Evolutionary conservation across 192 early-diverging fungal species (phyloP).

Genomic region (Coemansia sp.): DNA sequence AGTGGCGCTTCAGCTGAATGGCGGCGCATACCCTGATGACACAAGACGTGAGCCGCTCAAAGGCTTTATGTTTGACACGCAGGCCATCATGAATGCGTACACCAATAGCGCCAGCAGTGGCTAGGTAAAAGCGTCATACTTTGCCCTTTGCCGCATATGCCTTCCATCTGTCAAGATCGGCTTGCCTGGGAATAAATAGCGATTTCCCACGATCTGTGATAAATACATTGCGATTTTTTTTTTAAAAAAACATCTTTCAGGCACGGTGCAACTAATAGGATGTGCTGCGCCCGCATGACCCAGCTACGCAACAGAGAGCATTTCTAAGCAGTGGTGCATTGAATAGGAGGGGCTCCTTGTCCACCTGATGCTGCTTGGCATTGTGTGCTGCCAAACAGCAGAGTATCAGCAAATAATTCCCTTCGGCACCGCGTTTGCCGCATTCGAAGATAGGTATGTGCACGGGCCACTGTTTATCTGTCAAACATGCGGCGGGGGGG

Average conservation of each 20-base stretch:
- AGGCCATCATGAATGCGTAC: conserved; percentile 40
- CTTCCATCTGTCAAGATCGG: not conserved
- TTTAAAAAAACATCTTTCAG: not conserved
- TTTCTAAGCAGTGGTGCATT: not conserved
- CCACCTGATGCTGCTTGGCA: not conserved
- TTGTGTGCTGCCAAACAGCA: not conserved
- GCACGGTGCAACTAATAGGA: not conserved
- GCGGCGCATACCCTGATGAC: not conserved
- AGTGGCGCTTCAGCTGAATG: not conserved
- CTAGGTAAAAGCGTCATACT: not conserved
- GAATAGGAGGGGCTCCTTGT: not conserved
- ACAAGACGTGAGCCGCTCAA: conserved; percentile 7
- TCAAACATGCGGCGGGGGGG: not conserved
- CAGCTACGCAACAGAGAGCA: not conserved
- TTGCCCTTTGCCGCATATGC: not conserved
- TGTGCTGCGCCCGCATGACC: not conserved
- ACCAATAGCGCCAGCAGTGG: conserved; percentile 4
- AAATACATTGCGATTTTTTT: not conserved
- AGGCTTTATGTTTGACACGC: conserved; percentile 36
- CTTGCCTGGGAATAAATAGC: not conserved
- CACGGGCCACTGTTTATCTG: not conserved
- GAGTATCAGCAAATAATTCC: not conserved
- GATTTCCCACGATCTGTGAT: not conserved
- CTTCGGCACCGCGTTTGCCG: not conserved
- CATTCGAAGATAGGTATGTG: not conserved